Base-by-base conservation (phyloP, 352 stramenopile species). In the Pythium brachiatum region DNA sequence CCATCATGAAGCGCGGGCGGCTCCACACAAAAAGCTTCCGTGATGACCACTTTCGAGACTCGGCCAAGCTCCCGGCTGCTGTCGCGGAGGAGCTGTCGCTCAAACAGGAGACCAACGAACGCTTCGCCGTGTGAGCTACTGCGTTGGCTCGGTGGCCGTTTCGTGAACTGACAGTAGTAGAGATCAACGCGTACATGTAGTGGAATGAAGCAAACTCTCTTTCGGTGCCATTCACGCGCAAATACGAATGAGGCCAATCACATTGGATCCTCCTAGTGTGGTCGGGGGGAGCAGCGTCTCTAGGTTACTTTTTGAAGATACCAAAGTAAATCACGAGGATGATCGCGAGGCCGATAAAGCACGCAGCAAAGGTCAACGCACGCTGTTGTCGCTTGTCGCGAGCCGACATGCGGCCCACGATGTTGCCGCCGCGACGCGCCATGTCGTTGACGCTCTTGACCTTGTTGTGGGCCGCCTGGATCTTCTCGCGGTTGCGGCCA, bases 311-410 rank as follows among this genome's bases (percentile, higher is more conserved):
- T 63, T 92, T 92, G 74, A 95, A 95, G 64, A 95, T 90, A 50
- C 84, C 84, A 76, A 92, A 94, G 78, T 94, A 94, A 74, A 95
- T 90, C 59, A 95, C 74, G 60, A 95, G 69, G 12, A 95, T 51
- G 65, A 95, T 95, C 32, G 86, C 86, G 58, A 95, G 51, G 54
- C 79, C 74, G 61, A 95, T 94, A 66, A 95, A 92, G 32, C 73
- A 79, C 9, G 84, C 86, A 31, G 84, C 86, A 41, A 86, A 75
- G 20, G 75, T 81, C 44, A 95, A 68, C 31, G 86, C 86, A 67
- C 76, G 68, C 13, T 79, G 78, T 65, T 95, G 86, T 4, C 86
- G 83, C 72, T 91, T 90, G 78, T 95, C 80, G 25, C 86, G 81
- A 46, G 86, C 82, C 29, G 82, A 89, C 86, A 95, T 95, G 58